Conservation (phyloP, 441 rosid species). For the Populus hybrid region DNA sequence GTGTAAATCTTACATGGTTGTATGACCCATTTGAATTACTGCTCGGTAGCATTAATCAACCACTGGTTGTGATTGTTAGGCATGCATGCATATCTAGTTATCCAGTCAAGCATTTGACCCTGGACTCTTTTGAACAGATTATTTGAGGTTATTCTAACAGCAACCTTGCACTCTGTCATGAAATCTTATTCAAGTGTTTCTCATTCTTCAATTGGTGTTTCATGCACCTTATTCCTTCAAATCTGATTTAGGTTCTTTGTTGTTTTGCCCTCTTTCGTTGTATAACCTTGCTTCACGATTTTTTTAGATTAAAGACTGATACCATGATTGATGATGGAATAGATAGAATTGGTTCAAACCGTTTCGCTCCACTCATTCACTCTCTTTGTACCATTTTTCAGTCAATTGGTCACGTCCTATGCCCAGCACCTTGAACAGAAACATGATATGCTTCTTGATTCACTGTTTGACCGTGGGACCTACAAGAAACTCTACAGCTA, state of each 20-base stretch:
- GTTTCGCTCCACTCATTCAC: background rate
- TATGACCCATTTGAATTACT: background rate
- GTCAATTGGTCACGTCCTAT: slow-evolving; percentile 79
- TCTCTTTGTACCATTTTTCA: slow-evolving; percentile 26
- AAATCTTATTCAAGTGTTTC: background rate
- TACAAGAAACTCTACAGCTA: slow-evolving; percentile 94
- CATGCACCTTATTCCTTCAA: background rate
- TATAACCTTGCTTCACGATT: background rate
- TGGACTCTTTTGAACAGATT: background rate
- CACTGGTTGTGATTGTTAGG: background rate
- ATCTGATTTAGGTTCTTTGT: background rate
- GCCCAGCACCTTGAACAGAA: slow-evolving; percentile 81
- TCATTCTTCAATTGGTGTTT: background rate
- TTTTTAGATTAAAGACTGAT: background rate
- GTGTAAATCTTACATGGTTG: background rate
- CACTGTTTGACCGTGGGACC: slow-evolving; percentile 70
- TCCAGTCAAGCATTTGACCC: background rate
- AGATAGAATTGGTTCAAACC: background rate
- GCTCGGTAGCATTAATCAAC: background rate
- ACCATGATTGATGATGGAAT: background rate
- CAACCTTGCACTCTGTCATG: background rate
- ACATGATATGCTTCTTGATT: slow-evolving; percentile 88
- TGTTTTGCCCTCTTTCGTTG: background rate
- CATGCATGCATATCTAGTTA: background rate
- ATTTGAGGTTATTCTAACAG: background rate